Evolutionary conservation across 192 early-diverging fungal species (phyloP).

Genomic region (Pilobolus umbonatus): DNA sequence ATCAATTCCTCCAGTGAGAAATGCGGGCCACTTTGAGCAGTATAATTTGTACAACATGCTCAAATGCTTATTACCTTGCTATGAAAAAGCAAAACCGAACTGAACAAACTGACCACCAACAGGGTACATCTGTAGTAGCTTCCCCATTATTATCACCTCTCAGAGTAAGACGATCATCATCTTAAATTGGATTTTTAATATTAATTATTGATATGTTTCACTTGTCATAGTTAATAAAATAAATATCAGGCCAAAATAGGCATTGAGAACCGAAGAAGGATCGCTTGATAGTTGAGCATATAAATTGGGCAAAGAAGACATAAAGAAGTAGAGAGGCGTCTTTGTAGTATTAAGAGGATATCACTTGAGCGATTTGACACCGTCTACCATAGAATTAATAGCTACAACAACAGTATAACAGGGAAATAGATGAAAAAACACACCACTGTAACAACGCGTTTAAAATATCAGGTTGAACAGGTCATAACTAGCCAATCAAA

Average conservation of each 20-base stretch:
- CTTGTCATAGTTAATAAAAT: slow-evolving; percentile 13
- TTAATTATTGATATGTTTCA: slow-evolving; percentile 8
- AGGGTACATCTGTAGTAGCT: slow-evolving; percentile 4
- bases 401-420: slow-evolving; percentile 10
- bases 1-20: slow-evolving; percentile 7
- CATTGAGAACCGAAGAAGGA: slow-evolving; percentile 10
- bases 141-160: slow-evolving; percentile 3
- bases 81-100: slow-evolving; percentile 5
- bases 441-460: not conserved
- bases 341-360: slow-evolving; percentile 5
- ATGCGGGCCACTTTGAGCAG: slow-evolving; percentile 6
- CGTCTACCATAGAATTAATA: slow-evolving; percentile 2
- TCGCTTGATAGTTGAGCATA: slow-evolving; percentile 10
- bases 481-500: slow-evolving; percentile 5
- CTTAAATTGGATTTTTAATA: slow-evolving; percentile 7
- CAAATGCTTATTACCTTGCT: slow-evolving; percentile 1
- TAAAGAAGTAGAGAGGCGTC: not conserved
- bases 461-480: slow-evolving; percentile 9
- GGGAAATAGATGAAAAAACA: slow-evolving; percentile 2
- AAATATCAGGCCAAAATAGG: not conserved
- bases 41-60: slow-evolving; percentile 8
- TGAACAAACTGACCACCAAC: slow-evolving; percentile 10
- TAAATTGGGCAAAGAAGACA: slow-evolving; percentile 4
- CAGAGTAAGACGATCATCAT: slow-evolving; percentile 4
- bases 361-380: slow-evolving; percentile 3